These are phyloP conservation scores for Chlamydomonas sphaeroides DNA, from an alignment of 139 green algal species.

Conservation along the genomic window DNA sequence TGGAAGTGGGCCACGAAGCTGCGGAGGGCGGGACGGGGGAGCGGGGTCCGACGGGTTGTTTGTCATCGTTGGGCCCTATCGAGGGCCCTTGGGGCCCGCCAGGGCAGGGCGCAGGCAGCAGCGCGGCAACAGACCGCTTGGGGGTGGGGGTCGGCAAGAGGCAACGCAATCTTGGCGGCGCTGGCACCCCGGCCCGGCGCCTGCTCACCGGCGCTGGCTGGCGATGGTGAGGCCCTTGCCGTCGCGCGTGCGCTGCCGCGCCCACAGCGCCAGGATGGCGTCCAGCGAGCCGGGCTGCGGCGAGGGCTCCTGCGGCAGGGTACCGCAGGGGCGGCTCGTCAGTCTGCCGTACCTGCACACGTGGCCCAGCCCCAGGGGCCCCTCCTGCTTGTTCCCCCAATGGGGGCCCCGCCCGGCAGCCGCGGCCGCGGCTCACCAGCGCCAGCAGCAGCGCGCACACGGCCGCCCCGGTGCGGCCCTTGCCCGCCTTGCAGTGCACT, in stretches of 20 bases:
- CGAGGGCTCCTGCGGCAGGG: background rate
- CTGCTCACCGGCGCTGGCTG: conserved; percentile 68
- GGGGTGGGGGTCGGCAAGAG: too few species aligned
- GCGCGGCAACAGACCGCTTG: too few species aligned
- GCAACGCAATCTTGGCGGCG: background rate
- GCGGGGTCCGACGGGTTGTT: background rate
- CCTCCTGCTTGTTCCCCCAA: background rate
- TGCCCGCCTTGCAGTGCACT: conserved; percentile 86
- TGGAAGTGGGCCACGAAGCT: conserved; percentile 54
- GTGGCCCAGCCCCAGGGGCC: background rate
- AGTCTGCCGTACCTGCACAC: too few species aligned
- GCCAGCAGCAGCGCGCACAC: conserved; percentile 73
- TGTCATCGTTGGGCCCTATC: background rate
- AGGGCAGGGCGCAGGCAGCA: too few species aligned
- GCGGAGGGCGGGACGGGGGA: background rate
- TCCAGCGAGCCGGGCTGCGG: conserved; percentile 1
- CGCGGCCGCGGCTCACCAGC: conserved; percentile 32
- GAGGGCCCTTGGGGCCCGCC: background rate
- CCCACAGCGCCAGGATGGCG: conserved; percentile 55
- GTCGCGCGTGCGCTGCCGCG: conserved; percentile 56
- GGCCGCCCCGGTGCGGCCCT: conserved; percentile 76
- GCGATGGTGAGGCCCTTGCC: conserved; percentile 72
- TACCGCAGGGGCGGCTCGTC: too few species aligned
- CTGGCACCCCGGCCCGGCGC: background rate
- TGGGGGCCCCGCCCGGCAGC: background rate